A percentile compares a stretch with the other conserved stretches of the same genome.
Evolutionary conservation across 108 stramenopile species (phyloP).

Genomic region (Cylindrotheca fusiformis): DNA sequence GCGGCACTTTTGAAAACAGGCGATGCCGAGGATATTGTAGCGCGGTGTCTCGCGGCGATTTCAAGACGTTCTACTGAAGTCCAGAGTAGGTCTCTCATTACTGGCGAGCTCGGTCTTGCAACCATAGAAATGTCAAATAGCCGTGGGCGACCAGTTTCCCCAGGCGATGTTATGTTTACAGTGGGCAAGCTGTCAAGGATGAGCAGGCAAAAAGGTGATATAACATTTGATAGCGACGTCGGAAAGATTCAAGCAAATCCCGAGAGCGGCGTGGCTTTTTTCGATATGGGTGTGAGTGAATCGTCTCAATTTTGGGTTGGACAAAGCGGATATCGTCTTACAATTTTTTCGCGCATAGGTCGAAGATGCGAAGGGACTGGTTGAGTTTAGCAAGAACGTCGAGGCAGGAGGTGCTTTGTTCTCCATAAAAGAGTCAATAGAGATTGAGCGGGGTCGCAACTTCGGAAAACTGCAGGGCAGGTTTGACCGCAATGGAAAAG

Average conservation of each 20-base stretch:
- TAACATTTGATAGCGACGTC: conserved; percentile 74
- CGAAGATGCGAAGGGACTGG: conserved; percentile 79
- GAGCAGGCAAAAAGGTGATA: conserved; percentile 61
- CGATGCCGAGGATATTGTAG: conserved; percentile 64
- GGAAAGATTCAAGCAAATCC: conserved; percentile 78
- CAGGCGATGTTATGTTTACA: conserved; percentile 87
- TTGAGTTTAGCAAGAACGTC: conserved; percentile 75
- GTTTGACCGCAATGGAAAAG: conserved; percentile 26
- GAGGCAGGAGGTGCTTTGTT: conserved; percentile 76
- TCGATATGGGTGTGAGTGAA: conserved; percentile 77
- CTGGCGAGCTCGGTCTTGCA: conserved; percentile 74
- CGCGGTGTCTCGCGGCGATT: conserved; percentile 87
- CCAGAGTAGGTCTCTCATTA: conserved; percentile 76
- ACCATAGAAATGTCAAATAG: conserved; percentile 80
- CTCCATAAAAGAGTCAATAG: conserved; percentile 65
- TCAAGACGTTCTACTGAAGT: conserved; percentile 65
- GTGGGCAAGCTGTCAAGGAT: conserved; percentile 78
- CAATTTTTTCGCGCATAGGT: conserved; percentile 26
- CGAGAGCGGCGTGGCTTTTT: conserved; percentile 69
- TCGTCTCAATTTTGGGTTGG: too few species aligned
- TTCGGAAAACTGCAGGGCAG: conserved; percentile 57
- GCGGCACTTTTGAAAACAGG: conserved; percentile 47
- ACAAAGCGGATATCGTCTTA: too few species aligned
- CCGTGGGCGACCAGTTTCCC: conserved; percentile 54
- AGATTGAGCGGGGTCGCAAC: conserved; percentile 69